Conservation (phyloP, 2,329 filamentous ascomycete genomes). For the Aspergillus sp. region DNA sequence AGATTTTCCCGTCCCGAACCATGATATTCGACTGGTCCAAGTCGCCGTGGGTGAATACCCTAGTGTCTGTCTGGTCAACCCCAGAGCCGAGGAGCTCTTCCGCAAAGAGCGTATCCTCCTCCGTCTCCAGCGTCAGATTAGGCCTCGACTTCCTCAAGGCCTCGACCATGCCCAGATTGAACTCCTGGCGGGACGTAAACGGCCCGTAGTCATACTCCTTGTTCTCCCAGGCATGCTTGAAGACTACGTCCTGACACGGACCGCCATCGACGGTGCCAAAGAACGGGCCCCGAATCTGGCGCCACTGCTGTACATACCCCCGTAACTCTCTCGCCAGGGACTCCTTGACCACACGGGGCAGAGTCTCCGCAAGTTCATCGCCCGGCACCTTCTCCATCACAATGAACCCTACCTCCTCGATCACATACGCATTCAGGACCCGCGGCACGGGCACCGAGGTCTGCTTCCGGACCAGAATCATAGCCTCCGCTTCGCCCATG, state of each 20-base stretch:
- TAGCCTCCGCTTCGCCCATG: conserved; percentile 11
- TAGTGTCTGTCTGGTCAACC: background rate
- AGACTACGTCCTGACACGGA: conserved; percentile 16
- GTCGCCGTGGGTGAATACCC: conserved; percentile 12
- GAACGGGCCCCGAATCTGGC: conserved; percentile 8
- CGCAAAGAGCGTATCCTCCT: background rate
- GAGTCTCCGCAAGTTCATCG: background rate
- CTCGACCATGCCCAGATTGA: conserved; percentile 19
- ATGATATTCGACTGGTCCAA: conserved; percentile 16
- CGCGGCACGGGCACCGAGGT: conserved; percentile 9
- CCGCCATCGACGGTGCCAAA: conserved; percentile 16
- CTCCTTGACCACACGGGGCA: background rate
- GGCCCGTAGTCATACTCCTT: conserved; percentile 15
- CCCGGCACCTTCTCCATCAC: conserved; percentile 17
- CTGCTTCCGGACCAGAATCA: conserved; percentile 4
- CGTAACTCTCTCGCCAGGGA: background rate
- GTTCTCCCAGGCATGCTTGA: conserved; percentile 18
- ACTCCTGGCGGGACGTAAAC: conserved; percentile 11
- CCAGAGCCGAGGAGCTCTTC: background rate
- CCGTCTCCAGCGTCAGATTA: background rate
- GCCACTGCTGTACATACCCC: conserved; percentile 12
- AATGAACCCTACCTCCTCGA: conserved; percentile 16
- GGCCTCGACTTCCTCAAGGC: conserved; percentile 20
- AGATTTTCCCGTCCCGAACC: conserved; percentile 6
- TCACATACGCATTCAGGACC: conserved; percentile 15